Evolutionary conservation across 2,329 filamentous ascomycete species (phyloP), one percentile per base, ranked within the genome.

Genomic region (Cercospora sp.): DNA sequence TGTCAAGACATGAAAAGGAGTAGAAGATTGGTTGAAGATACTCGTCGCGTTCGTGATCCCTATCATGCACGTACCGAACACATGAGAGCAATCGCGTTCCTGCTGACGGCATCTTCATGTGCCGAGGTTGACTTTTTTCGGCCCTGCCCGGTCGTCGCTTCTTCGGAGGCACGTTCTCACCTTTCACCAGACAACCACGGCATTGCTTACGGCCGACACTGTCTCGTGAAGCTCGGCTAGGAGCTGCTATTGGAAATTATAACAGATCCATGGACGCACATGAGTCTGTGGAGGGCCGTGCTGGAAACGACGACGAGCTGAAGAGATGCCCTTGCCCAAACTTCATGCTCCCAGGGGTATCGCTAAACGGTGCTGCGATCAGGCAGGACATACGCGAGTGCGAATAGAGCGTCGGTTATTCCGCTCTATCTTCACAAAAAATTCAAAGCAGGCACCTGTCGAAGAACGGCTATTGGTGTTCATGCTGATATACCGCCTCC

Each of bases 101-200:
- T 53, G 21, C 37, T 49, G 60, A 58, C 53, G 53, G 53, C 53
- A 58, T 58, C 30, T 58, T 34, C 13, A 30, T 40, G 60, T 26
- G 40, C 60, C 60, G 37, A 49, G 60, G 60, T 62, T 28, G 59
- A 61, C 26, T 21, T 43, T 45, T 61, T 26, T 61, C 58, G 58
- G 58, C 37, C 21, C 16, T 9, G n/a, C 6, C 43, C 40, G 60
- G 24, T 28, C 40, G 40, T 34, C 16, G 9, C 40, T 49, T 62
- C 60, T 62, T 51, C 40, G 60, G 60, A 30, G 26, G 28, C n/a
- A 62, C 16, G 13, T 37, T 30, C 5, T 18, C 24, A 28, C 24
- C 28, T 16, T 34, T n/a, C 30, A 59, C 43, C 7, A 51, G 8
- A 18, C 43, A 10, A 49, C 43, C 8, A 43, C 37, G 18, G 18